Base-by-base conservation (phyloP, 306 rosid species). In the Clitoria ternatea region DNA sequence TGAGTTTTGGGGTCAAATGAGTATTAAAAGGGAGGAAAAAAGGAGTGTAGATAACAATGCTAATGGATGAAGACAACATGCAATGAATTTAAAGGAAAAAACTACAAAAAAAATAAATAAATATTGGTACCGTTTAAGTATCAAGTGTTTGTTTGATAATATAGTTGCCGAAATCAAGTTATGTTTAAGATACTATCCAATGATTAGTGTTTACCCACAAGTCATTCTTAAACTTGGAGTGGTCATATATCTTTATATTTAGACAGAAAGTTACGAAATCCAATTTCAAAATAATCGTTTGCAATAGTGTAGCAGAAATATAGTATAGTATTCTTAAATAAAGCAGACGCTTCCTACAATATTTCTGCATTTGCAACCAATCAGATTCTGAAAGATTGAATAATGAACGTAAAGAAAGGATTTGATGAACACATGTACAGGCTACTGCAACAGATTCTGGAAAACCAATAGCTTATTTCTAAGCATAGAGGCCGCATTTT, bases 401-500 rank as follows among this genome's bases (percentile, higher is more conserved):
- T n/a, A 69, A 52, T 20, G n/a, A 61, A n/a, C 30, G 19, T 32
- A 19, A 57, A 43, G 10, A 56, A 69, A 17, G 32, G 37, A 69
- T 15, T 32, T 7, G 67, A 65, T 35, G 22, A 22, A 43, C 74
- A 60, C 35, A 42, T 49, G 27, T 20, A 70, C 23, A 71, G 47
- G 60, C 48, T 17, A 37, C 55, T 56, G 27, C 19, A 60, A 73
- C 6, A 18, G 17, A 66, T 54, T 66, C 45, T 64, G 75, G 70
- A 75, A 24, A 57, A 7, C 24, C 49, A 36, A 61, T 84, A 94
- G 97, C 67, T 89, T 89, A 47, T 77, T 78, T 59, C 80, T 92
- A 40, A 91, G 96, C 84, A 94, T 83, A 1, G 97, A 87, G 49
- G 97, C 79, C 0, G 99, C 97, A 76, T 94, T 91, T 75, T 89